phyloP scores from a whole-genome alignment of 805 yeast genomes.

The Wickerhamomyces queroliae region DNA sequence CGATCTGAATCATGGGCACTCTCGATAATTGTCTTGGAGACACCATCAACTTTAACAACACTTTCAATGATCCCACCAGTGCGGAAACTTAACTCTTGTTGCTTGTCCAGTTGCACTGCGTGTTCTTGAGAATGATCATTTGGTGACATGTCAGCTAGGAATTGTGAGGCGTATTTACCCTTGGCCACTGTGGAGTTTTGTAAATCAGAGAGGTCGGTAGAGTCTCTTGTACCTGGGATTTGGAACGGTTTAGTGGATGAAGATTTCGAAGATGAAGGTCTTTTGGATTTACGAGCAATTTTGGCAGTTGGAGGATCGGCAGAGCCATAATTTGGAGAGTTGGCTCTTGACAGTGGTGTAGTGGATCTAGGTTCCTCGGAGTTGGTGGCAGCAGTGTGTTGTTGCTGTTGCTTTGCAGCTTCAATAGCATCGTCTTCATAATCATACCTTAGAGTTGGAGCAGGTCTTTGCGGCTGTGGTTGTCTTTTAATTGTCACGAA shows the following conservation, averaged over 20 bases:
- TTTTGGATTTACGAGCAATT: neutral
- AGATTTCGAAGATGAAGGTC: neutral
- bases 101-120: neutral
- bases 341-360: conserved; percentile 6
- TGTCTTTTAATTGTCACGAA: conserved; percentile 67
- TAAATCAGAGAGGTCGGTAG: conserved; percentile 15
- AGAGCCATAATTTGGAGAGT: conserved; percentile 20
- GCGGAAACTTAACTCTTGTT: conserved; percentile 10
- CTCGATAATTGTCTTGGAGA: conserved; percentile 80
- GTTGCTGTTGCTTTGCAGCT: conserved; percentile 6
- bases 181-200: neutral
- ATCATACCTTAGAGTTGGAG: conserved; percentile 11
- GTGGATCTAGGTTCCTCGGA: neutral
- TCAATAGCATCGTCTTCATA: conserved; percentile 12
- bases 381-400: conserved; percentile 1
- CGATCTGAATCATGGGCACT: conserved; percentile 37
- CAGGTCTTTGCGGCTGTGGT: conserved; percentile 24
- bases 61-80: conserved; percentile 62
- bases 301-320: neutral
- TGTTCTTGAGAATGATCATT: neutral
- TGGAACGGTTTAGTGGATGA: conserved; percentile 8
- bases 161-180: neutral
- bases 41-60: conserved; percentile 78
- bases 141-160: neutral
- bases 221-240: conserved; percentile 10